These are phyloP conservation scores for Monilinia polystroma DNA, from an alignment of 2,329 filamentous ascomycete genomes.

Conservation along the genomic window DNA sequence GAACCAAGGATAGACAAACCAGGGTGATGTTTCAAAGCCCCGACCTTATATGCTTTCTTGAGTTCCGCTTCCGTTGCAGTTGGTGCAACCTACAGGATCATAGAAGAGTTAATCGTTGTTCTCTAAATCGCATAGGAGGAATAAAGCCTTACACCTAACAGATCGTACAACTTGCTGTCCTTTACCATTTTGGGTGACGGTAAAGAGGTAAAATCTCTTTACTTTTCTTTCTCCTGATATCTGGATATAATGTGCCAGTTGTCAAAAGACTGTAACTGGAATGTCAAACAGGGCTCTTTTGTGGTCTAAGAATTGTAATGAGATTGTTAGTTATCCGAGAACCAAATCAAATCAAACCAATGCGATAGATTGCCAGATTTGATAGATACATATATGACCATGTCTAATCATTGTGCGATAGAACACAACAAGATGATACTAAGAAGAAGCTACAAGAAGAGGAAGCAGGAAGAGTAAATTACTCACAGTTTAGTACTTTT, in stretches of 20 bases:
- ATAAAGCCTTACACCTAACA: conserved; percentile 64
- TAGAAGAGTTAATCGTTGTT: conserved; percentile 36
- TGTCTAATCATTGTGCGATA: neutral
- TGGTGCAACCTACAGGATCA: conserved; percentile 63
- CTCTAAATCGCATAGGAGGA: neutral
- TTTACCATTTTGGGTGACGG: conserved; percentile 62
- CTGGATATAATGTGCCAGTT: neutral
- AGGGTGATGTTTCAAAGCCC: conserved; percentile 80
- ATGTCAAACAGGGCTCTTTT: neutral
- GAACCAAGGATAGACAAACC: conserved; percentile 52
- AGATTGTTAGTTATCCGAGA: conserved; percentile 5
- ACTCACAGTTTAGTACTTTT: neutral
- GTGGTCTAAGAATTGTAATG: neutral
- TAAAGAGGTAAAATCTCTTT: neutral
- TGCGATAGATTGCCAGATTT: neutral
- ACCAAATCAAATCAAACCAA: neutral
- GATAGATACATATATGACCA: neutral
- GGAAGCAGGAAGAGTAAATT: neutral
- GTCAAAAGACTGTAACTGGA: neutral
- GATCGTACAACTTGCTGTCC: conserved; percentile 77
- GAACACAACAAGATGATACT: neutral
- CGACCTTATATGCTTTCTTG: conserved; percentile 86
- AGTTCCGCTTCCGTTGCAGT: conserved; percentile 81
- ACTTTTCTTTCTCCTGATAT: neutral
- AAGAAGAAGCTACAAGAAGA: neutral